Conservation (phyloP, 129 eudicot species). For the Kitagawia praeruptora region DNA sequence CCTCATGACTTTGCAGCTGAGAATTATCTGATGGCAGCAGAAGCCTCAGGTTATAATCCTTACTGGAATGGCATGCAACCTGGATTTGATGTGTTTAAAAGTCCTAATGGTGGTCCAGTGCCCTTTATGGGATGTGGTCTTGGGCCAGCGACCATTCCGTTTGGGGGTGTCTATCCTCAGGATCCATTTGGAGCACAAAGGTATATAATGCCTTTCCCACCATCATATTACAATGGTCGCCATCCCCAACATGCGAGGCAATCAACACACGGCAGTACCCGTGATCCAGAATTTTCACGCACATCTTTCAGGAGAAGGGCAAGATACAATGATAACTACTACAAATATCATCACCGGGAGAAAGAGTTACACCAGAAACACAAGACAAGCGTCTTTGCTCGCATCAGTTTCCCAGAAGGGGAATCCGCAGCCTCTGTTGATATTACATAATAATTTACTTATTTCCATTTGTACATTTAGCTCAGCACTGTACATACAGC, state of each 20-base stretch:
- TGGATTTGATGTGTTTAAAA: slow-evolving; percentile 47
- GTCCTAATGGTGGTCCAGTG: slow-evolving; percentile 53
- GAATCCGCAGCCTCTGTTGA: slow-evolving; percentile 40
- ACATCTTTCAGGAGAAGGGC: slow-evolving; percentile 43
- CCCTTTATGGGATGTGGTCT: slow-evolving; percentile 62
- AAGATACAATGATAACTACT: background rate
- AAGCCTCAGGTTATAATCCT: slow-evolving; percentile 55
- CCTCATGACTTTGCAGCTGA: slow-evolving; percentile 59
- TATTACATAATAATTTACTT: too few species aligned
- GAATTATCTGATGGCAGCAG: slow-evolving; percentile 62
- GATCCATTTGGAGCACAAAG: slow-evolving; percentile 68
- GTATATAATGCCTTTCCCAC: slow-evolving; percentile 57
- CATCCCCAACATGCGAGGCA: slow-evolving; percentile 41
- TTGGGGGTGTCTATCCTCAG: slow-evolving; percentile 58
- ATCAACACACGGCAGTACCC: slow-evolving; percentile 40
- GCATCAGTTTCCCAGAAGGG: slow-evolving; percentile 77
- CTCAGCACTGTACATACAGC: too few species aligned
- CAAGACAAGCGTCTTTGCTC: slow-evolving; percentile 78
- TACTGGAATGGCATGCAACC: slow-evolving; percentile 69
- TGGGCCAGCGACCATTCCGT: slow-evolving; percentile 68
- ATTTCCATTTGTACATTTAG: too few species aligned
- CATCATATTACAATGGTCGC: slow-evolving; percentile 27
- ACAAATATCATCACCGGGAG: background rate
- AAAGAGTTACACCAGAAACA: slow-evolving; percentile 35
- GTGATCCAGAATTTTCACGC: slow-evolving; percentile 43